phyloP scores from a whole-genome alignment of 2,329 filamentous ascomycete species.

The Ilyonectria robusta region DNA sequence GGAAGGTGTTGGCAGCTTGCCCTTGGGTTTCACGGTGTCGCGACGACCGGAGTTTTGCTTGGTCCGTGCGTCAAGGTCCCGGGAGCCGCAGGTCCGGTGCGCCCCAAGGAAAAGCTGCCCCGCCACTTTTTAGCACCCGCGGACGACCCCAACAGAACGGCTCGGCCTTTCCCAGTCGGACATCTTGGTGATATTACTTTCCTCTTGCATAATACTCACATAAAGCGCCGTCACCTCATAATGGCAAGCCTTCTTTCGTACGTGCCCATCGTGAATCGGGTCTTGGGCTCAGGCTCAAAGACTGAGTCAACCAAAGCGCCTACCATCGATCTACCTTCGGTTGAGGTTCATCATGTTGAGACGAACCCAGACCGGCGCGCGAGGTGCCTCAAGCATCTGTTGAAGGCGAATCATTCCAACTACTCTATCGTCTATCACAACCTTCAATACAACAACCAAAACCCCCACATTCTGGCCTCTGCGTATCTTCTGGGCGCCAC shows the following conservation, averaged over 20 bases:
- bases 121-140: slow-evolving; percentile 46
- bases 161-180: slow-evolving; percentile 34
- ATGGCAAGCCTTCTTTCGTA: slow-evolving; percentile 56
- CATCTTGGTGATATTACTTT: slow-evolving; percentile 41
- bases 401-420: slow-evolving; percentile 93
- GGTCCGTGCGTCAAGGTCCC: slow-evolving; percentile 36
- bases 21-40: background rate
- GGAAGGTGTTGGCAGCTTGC: background rate
- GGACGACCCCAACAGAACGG: slow-evolving; percentile 45
- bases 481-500: slow-evolving; percentile 88
- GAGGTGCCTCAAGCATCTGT: slow-evolving; percentile 88
- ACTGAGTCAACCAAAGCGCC: slow-evolving; percentile 68
- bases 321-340: slow-evolving; percentile 72
- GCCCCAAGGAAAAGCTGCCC: slow-evolving; percentile 45
- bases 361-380: slow-evolving; percentile 83
- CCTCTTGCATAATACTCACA: slow-evolving; percentile 31
- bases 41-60: slow-evolving; percentile 26
- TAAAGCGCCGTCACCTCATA: slow-evolving; percentile 23
- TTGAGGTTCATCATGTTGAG: slow-evolving; percentile 85
- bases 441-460: slow-evolving; percentile 84
- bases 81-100: slow-evolving; percentile 1
- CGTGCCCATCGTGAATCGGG: slow-evolving; percentile 48
- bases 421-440: slow-evolving; percentile 86
- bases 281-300: slow-evolving; percentile 43
- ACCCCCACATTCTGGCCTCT: slow-evolving; percentile 85